phyloP scores from a whole-genome alignment of 179 eudicot species.

The Pouteria campechiana region DNA sequence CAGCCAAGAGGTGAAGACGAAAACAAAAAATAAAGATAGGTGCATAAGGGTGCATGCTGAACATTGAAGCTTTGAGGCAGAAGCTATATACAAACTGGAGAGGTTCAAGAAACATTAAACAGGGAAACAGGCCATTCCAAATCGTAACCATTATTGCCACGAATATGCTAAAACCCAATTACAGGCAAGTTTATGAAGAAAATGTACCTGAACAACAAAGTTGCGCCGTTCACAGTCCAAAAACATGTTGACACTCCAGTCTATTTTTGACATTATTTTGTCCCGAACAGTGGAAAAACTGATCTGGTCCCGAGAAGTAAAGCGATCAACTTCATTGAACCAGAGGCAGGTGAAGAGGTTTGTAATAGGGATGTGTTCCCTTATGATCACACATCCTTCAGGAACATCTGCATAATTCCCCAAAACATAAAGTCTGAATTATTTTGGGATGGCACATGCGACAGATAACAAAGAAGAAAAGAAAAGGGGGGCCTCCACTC shows the following conservation, averaged over 20 bases:
- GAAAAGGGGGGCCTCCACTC: slow-evolving; percentile 5
- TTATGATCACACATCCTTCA: slow-evolving; percentile 90
- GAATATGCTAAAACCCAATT: background rate
- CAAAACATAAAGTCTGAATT: background rate
- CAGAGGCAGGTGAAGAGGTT: slow-evolving; percentile 92
- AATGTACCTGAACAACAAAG: slow-evolving; percentile 85
- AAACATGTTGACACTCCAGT: slow-evolving; percentile 86
- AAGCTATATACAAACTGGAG: no score
- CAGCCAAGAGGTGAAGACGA: no score
- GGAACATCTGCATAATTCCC: slow-evolving; percentile 99
- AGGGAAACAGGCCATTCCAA: background rate
- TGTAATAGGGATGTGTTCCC: slow-evolving; percentile 84
- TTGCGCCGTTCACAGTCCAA: slow-evolving; percentile 95
- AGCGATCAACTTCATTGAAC: slow-evolving; percentile 98
- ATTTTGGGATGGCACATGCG: no score
- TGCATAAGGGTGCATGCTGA: no score
- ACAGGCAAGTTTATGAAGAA: background rate
- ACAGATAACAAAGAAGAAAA: background rate
- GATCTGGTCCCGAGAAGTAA: slow-evolving; percentile 92
- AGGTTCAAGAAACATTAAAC: no score
- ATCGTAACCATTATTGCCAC: background rate
- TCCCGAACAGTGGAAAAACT: slow-evolving; percentile 90
- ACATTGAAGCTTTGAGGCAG: no score
- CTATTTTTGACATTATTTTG: slow-evolving; percentile 61
- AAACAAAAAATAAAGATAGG: background rate